Evolutionary conservation across 371 early-diverging fungal genomes (phyloP).

Genomic region (Catenaria anguillulae): DNA sequence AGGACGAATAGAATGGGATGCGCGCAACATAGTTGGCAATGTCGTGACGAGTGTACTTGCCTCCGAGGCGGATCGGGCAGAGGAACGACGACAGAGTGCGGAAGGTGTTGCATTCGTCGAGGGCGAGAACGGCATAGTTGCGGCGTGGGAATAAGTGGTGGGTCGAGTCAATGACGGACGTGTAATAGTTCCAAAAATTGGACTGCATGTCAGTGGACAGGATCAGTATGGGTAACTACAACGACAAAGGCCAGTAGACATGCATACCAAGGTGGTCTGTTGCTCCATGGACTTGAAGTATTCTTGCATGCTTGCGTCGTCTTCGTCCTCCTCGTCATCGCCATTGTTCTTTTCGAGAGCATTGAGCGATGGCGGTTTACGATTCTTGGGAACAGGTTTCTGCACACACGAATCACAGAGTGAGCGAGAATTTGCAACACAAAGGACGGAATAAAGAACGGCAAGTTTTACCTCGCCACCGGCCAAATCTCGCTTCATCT

Average conservation of each 20-base stretch:
- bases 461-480: no score
- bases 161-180: slow-evolving; percentile 8
- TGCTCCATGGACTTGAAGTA: slow-evolving; percentile 1
- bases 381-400: not conserved
- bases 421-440: no score
- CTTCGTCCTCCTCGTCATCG: not conserved
- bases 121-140: slow-evolving; percentile 13
- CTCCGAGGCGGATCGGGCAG: slow-evolving; percentile 7
- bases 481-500: slow-evolving; percentile 14
- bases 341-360: not conserved
- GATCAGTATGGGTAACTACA: no score
- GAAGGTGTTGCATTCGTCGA: slow-evolving; percentile 23
- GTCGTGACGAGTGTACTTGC: slow-evolving; percentile 7
- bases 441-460: no score
- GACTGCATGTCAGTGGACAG: not conserved
- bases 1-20: slow-evolving; percentile 14
- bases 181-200: slow-evolving; percentile 7
- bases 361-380: not conserved
- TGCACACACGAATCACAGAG: no score
- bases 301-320: not conserved
- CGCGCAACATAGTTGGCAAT: slow-evolving; percentile 16
- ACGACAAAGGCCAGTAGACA: no score
- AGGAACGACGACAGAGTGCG: slow-evolving; percentile 16
- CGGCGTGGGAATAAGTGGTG: slow-evolving; percentile 16
- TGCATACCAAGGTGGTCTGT: not conserved